These are phyloP conservation scores for Hermanozyma aechmeae DNA, from an alignment of 805 yeast genomes.

Conservation along the genomic window DNA sequence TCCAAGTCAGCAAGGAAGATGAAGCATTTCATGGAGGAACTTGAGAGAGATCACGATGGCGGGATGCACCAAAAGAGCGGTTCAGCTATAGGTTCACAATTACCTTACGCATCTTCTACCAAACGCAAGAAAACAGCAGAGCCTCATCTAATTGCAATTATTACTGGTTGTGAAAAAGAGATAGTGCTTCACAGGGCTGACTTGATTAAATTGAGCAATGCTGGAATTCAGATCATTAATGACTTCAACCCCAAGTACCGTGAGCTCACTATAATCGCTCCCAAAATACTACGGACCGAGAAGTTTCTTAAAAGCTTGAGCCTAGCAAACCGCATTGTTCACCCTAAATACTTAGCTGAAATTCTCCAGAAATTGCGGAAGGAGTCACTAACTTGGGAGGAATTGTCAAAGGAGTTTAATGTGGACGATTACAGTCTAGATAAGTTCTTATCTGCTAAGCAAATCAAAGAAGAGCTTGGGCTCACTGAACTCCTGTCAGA, in stretches of 20 bases:
- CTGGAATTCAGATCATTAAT: conserved; percentile 49
- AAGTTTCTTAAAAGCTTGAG: conserved; percentile 72
- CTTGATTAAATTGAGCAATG: conserved; percentile 26
- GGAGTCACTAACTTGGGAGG: conserved; percentile 5
- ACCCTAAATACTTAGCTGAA: conserved; percentile 36
- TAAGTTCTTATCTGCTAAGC: conserved; percentile 18
- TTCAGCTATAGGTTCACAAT: background rate
- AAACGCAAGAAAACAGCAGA: conserved; percentile 10
- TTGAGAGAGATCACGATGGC: conserved; percentile 11
- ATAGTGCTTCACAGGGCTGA: conserved; percentile 34
- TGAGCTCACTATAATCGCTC: conserved; percentile 57
- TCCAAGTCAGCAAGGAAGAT: conserved; percentile 34
- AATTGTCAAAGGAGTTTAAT: conserved; percentile 12
- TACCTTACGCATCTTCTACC: conserved; percentile 2
- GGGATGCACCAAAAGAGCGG: conserved; percentile 1
- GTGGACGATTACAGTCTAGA: conserved; percentile 26
- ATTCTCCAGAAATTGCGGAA: conserved; percentile 27
- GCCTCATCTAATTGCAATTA: conserved; percentile 38
- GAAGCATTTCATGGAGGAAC: conserved; percentile 25
- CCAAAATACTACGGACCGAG: conserved; percentile 75
- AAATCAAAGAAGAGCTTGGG: conserved; percentile 23
- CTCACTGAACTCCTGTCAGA: conserved; percentile 6
- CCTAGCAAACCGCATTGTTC: conserved; percentile 41
- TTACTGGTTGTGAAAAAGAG: conserved; percentile 57
- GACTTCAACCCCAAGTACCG: conserved; percentile 32